A percentile compares a stretch with the other conserved stretches of the same genome.
These are phyloP conservation scores for Colletotrichum spinosum DNA, from an alignment of 2,329 filamentous ascomycete genomes.

Conservation along the genomic window DNA sequence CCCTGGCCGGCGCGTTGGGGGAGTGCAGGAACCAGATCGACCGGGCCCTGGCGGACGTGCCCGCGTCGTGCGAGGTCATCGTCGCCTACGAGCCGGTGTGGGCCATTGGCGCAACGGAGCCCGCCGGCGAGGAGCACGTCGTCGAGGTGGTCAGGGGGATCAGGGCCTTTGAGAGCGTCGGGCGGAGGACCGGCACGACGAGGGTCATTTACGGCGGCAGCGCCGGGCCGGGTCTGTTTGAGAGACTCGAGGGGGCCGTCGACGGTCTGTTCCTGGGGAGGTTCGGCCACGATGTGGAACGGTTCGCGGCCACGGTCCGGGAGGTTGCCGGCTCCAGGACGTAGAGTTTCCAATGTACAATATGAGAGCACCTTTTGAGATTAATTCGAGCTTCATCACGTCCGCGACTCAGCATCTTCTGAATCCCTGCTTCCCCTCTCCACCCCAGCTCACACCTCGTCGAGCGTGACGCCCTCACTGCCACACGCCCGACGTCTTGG, in stretches of 20 bases:
- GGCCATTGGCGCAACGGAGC: slow-evolving; percentile 83
- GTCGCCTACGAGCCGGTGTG: slow-evolving; percentile 91
- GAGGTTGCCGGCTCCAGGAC: slow-evolving; percentile 66
- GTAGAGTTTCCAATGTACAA: background rate
- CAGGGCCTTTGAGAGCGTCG: slow-evolving; percentile 63
- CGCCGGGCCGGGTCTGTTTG: slow-evolving; percentile 82
- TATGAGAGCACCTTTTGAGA: too few species aligned
- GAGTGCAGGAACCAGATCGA: slow-evolving; percentile 77
- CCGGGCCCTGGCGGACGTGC: slow-evolving; percentile 70
- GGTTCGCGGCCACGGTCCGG: slow-evolving; percentile 76
- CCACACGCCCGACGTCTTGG: too few species aligned
- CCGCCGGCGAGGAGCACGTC: slow-evolving; percentile 79
- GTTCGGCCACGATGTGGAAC: slow-evolving; percentile 82
- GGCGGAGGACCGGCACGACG: slow-evolving; percentile 64
- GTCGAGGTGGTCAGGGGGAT: slow-evolving; percentile 76
- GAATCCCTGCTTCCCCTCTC: too few species aligned
- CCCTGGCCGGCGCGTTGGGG: slow-evolving; percentile 68
- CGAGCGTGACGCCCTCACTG: too few species aligned
- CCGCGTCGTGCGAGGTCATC: slow-evolving; percentile 74
- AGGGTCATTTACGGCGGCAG: slow-evolving; percentile 86
- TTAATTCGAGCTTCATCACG: too few species aligned
- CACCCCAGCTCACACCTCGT: too few species aligned
- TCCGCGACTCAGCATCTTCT: too few species aligned
- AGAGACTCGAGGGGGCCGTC: slow-evolving; percentile 73
- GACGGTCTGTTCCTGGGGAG: slow-evolving; percentile 86